Conservation (phyloP, 192 early-diverging fungal species). For the Linnemannia elongata region DNA sequence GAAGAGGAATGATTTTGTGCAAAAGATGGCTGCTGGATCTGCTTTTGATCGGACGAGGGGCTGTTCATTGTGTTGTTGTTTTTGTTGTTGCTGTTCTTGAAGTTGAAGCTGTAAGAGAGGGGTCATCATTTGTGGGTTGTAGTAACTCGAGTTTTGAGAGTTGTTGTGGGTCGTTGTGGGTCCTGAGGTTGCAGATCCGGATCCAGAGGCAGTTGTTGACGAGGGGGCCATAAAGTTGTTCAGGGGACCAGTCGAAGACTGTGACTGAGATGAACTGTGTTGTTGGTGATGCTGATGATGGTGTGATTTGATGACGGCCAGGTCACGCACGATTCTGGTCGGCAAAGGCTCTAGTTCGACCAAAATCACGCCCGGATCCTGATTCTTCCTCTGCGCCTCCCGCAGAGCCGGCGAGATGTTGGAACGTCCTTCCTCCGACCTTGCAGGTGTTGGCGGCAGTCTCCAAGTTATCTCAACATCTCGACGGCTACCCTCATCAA, state of each 20-base stretch:
- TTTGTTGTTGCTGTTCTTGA: background rate
- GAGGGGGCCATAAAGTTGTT: constrained; percentile 9
- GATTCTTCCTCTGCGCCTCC: constrained; percentile 18
- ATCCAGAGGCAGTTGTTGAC: constrained; percentile 10
- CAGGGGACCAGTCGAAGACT: background rate
- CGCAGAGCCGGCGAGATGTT: constrained; percentile 24
- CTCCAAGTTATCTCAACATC: background rate
- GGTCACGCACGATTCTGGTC: constrained; percentile 8
- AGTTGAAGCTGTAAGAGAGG: constrained; percentile 9
- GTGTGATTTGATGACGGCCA: constrained; percentile 7
- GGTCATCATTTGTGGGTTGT: background rate
- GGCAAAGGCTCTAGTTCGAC: constrained; percentile 31
- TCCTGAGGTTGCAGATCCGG: background rate
- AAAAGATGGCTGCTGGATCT: background rate
- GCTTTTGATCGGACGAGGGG: background rate
- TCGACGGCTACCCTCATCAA: constrained; percentile 12
- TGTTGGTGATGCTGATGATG: constrained; percentile 2
- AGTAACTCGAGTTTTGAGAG: background rate
- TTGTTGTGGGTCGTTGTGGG: background rate
- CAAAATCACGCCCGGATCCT: constrained; percentile 29
- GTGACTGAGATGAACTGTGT: background rate
- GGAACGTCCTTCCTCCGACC: background rate
- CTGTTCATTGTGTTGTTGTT: background rate
- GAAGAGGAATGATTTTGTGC: constrained; percentile 40
- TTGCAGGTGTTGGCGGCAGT: background rate